These are phyloP conservation scores for Camelina laxa DNA, from an alignment of 345 rosid genomes.

Conservation along the genomic window DNA sequence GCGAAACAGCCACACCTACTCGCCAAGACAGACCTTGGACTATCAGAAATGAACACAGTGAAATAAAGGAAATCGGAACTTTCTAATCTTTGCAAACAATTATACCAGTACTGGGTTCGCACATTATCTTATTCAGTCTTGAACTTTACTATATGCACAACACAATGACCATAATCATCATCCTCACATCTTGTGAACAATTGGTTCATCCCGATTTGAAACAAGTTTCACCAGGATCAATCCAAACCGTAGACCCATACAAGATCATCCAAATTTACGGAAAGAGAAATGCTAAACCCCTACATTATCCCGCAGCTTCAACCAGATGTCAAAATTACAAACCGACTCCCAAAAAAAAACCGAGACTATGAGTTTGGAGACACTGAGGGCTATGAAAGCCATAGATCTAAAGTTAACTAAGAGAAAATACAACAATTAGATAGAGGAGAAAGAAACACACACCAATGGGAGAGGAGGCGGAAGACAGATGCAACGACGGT, in stretches of 20 bases:
- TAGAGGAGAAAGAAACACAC: background rate
- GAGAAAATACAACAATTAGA: background rate
- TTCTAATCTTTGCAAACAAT: background rate
- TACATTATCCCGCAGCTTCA: slow-evolving; percentile 3
- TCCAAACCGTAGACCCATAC: background rate
- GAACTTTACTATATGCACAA: background rate
- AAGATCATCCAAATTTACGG: background rate
- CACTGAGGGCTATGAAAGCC: background rate
- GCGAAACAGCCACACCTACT: background rate
- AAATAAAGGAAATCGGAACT: background rate
- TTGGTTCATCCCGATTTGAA: background rate
- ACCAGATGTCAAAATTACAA: background rate
- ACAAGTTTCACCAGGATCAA: background rate
- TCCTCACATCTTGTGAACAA: background rate
- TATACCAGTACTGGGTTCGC: background rate
- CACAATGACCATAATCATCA: background rate
- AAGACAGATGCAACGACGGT: background rate
- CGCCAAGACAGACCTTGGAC: background rate
- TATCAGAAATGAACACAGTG: too few relatives aligned
- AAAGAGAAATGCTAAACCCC: background rate
- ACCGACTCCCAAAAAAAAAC: background rate
- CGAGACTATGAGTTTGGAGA: background rate
- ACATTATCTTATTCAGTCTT: background rate
- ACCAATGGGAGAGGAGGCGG: slow-evolving; percentile 22
- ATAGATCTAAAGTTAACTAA: slow-evolving; percentile 2